phyloP scores from a whole-genome alignment of 2,329 filamentous ascomycete genomes.

The Neonectria faginata region DNA sequence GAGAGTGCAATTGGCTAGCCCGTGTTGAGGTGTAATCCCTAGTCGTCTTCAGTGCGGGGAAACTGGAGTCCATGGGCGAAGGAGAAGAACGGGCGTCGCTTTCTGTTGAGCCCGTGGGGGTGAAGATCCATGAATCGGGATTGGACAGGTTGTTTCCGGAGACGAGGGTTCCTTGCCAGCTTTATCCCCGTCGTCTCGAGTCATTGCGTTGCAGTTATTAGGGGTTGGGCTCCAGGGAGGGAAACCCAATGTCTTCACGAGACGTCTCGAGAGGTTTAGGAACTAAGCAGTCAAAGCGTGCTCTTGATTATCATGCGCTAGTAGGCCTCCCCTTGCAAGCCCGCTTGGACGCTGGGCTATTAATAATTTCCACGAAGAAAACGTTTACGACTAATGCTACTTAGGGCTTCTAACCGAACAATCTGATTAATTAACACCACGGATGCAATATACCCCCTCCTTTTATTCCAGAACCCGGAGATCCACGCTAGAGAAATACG shows the following conservation, averaged over 20 bases:
- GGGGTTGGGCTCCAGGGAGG: background rate
- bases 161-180: background rate
- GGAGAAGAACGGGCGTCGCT: background rate
- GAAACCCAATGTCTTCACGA: too few relatives aligned
- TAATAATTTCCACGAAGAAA: background rate
- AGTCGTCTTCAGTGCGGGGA: slow-evolving; percentile 19
- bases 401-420: background rate
- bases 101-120: background rate
- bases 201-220: background rate
- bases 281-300: background rate
- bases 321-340: background rate
- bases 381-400: background rate
- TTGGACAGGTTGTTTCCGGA: background rate
- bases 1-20: slow-evolving; percentile 18
- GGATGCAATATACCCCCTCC: background rate
- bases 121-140: background rate
- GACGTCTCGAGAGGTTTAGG: background rate
- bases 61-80: background rate
- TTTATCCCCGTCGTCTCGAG: background rate
- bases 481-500: background rate
- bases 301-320: background rate
- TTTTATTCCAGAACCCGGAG: background rate
- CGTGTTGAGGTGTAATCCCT: slow-evolving; percentile 7
- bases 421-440: background rate
- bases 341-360: background rate